phyloP scores from a whole-genome alignment of 495 filamentous ascomycete genomes.

The Xeromyces bisporus region DNA sequence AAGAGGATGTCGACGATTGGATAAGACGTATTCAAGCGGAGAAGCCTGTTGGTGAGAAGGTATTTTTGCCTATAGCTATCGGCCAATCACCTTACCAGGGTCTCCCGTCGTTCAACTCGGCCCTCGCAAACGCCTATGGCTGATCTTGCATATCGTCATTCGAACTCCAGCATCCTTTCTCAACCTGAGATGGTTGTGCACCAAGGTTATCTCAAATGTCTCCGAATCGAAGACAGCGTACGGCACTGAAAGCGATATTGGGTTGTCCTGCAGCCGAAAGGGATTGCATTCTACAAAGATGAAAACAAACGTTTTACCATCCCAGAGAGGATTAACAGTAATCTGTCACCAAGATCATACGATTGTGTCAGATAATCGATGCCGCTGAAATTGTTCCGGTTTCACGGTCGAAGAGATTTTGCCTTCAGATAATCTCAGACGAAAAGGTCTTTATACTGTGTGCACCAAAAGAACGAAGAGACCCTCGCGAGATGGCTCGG shows the following conservation, averaged over 20 bases:
- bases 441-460: conserved; percentile 86
- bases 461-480: conserved; percentile 67
- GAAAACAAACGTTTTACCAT: too few relatives aligned
- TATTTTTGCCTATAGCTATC: too few relatives aligned
- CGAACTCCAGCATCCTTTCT: conserved; percentile 37
- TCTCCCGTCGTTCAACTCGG: conserved; percentile 40
- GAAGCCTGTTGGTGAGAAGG: conserved; percentile 68
- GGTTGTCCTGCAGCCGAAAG: conserved; percentile 78
- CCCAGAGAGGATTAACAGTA: conserved; percentile 58
- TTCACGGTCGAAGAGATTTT: conserved; percentile 67
- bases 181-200: conserved; percentile 67
- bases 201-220: conserved; percentile 76
- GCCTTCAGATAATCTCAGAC: conserved; percentile 86
- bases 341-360: conserved; percentile 65
- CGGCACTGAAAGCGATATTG: conserved; percentile 90
- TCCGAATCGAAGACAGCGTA: conserved; percentile 73
- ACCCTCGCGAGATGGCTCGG: conserved; percentile 69
- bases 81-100: conserved; percentile 76
- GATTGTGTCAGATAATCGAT: conserved; percentile 66
- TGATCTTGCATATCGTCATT: conserved; percentile 31
- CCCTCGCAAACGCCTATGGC: conserved; percentile 22
- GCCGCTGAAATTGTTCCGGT: conserved; percentile 84
- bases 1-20: conserved; percentile 73
- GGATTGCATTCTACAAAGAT: conserved; percentile 83
- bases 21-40: conserved; percentile 63